phyloP scores from a whole-genome alignment of 768 basidiomycete species.

The Russula dissimulans region DNA sequence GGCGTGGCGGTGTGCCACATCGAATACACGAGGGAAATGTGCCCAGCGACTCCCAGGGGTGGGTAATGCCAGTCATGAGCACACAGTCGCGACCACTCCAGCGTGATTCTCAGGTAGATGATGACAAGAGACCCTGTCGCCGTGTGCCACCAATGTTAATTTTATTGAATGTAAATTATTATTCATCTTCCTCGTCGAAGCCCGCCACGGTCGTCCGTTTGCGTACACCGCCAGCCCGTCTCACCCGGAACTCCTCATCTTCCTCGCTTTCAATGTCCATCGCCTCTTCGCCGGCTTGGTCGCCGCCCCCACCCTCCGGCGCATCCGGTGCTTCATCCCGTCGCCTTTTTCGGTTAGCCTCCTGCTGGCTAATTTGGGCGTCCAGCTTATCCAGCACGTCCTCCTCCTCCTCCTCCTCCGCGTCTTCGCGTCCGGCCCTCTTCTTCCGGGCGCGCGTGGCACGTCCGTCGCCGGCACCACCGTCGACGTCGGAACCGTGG shows the following conservation, averaged over 20 bases:
- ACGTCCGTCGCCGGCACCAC: background rate
- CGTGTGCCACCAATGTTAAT: background rate
- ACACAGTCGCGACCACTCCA: background rate
- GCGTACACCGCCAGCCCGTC: constrained; percentile 43
- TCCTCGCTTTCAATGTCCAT: constrained; percentile 75
- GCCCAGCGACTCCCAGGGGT: too few species aligned
- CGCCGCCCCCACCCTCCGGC: constrained; percentile 25
- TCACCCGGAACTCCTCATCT: constrained; percentile 54
- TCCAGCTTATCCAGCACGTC: constrained; percentile 69
- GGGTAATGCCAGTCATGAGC: background rate
- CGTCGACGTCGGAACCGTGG: constrained; percentile 11
- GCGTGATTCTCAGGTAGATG: too few species aligned
- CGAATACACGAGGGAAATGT: background rate
- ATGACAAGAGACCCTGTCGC: background rate
- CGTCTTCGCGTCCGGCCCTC: constrained; percentile 21
- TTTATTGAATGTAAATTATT: background rate
- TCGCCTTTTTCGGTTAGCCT: constrained; percentile 43
- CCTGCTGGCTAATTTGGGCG: constrained; percentile 48
- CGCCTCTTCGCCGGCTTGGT: constrained; percentile 31
- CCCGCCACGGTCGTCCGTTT: constrained; percentile 45
- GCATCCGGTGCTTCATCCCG: constrained; percentile 22
- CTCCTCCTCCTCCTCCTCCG: constrained; percentile 40
- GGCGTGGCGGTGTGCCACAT: background rate
- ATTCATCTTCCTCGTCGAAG: constrained; percentile 58
- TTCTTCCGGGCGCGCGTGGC: constrained; percentile 22